A percentile compares a stretch with the other conserved stretches of the same genome.
Evolutionary conservation across 1,284 basidiomycete genomes (phyloP).

Genomic region (Trametes versicolor): DNA sequence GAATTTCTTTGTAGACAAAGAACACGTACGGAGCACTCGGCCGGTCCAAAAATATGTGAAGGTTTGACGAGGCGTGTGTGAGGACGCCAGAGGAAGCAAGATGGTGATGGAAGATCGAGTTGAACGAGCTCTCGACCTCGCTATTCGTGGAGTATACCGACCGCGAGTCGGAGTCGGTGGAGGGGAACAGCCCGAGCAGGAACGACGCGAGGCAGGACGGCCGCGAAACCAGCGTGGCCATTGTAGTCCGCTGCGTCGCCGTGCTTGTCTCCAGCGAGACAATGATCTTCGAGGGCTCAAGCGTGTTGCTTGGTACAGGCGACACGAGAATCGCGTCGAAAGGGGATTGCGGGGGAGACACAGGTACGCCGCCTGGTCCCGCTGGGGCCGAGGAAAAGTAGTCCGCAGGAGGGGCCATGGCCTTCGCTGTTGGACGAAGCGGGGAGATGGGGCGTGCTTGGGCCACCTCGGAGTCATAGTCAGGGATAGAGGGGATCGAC

Average conservation of each 20-base stretch:
- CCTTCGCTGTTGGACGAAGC: constrained; percentile 56
- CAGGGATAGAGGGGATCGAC: constrained; percentile 33
- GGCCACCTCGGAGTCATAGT: constrained; percentile 30
- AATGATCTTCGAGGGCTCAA: constrained; percentile 69
- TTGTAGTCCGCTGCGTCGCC: constrained; percentile 66
- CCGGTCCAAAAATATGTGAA: constrained; percentile 84
- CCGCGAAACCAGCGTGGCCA: constrained; percentile 71
- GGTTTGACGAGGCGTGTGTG: constrained; percentile 53
- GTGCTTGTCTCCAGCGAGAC: constrained; percentile 79
- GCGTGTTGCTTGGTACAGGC: constrained; percentile 54
- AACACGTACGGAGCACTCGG: constrained; percentile 77
- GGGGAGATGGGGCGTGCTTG: constrained; percentile 30
- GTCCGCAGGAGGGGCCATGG: constrained; percentile 44
- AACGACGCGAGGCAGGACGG: constrained; percentile 71
- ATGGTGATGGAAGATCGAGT: constrained; percentile 67
- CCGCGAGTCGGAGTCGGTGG: constrained; percentile 51
- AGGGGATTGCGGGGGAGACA: constrained; percentile 54
- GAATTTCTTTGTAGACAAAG: constrained; percentile 15
- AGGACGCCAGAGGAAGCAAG: constrained; percentile 66
- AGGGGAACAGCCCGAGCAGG: constrained; percentile 58
- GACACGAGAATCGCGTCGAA: constrained; percentile 76
- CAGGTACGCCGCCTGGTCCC: constrained; percentile 44
- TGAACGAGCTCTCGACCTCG: constrained; percentile 47
- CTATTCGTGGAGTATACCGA: constrained; percentile 51
- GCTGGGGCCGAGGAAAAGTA: constrained; percentile 52